A percentile compares a stretch with the other conserved stretches of the same genome.
Conservation (phyloP, 1,284 basidiomycete species). For the Uromyces viciae-fabae region DNA sequence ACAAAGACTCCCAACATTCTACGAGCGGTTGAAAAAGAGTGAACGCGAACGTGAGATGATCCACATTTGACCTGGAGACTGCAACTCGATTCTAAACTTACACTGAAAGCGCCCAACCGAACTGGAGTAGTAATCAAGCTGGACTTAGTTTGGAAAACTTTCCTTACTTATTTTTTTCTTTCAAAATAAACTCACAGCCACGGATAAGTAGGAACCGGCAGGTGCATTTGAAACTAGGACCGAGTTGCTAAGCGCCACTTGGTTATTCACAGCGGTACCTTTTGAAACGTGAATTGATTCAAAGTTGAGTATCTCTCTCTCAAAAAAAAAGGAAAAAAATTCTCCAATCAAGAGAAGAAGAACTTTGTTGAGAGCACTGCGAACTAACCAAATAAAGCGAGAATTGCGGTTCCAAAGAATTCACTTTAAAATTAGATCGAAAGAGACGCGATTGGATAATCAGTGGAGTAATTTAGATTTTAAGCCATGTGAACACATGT, state of each 20-base stretch:
- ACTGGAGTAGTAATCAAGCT: background rate
- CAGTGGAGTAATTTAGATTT: background rate
- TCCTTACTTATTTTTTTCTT: background rate
- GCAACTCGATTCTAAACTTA: background rate
- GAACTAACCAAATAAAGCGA: slow-evolving; percentile 36
- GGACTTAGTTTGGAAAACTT: background rate
- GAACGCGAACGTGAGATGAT: background rate
- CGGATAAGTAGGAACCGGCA: slow-evolving; percentile 19
- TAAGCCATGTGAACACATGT: background rate
- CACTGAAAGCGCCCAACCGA: slow-evolving; percentile 44
- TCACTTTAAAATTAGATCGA: background rate
- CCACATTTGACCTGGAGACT: no score
- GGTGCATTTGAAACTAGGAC: slow-evolving; percentile 17
- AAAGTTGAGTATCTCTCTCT: no score
- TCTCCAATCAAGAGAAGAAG: background rate
- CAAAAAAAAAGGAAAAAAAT: background rate
- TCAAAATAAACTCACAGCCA: background rate
- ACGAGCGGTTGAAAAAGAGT: background rate
- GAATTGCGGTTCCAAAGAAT: slow-evolving; percentile 41
- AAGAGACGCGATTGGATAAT: no score
- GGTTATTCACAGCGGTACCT: slow-evolving; percentile 44
- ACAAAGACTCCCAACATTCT: slow-evolving; percentile 37
- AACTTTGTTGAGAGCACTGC: background rate
- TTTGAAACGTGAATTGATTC: no score
- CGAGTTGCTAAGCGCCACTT: slow-evolving; percentile 35